Base-by-base conservation (phyloP, 495 filamentous ascomycete genomes). In the Xylaria flabelliformis region DNA sequence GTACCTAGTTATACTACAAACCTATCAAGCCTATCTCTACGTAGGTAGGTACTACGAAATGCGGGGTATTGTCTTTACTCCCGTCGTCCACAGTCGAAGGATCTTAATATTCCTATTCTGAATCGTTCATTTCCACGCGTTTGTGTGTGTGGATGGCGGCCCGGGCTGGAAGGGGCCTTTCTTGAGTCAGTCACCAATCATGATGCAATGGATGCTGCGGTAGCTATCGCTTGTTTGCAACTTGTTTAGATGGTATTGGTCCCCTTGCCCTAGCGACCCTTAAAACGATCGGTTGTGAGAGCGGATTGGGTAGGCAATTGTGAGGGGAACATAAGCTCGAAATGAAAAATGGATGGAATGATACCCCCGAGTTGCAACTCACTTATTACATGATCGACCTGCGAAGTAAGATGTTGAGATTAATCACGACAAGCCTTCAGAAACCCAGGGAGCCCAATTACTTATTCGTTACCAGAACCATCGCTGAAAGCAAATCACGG, bases 181-280 rank as follows among this genome's bases (percentile, higher is more conserved):
- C 41, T 53, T 66, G 26, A 29, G 26, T 29, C 64, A 51, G 46
- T 67, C 64, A 67, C 9, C 29, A 51, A 29, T 10, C 46, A 9
- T 21, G 63, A 34, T 48, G n/a, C 50, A 41, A 55, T 48, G 63
- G 64, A 21, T 69, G 67, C 39, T 56, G 41, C 67, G n/a, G 41
- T 44, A 42, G 50, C 29, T 70, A 21, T 39, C 19, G 50, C 65
- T 44, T 56, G 13, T 42, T 39, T 67, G 67, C 67, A 51, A 70
- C 67, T 70, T 70, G 67, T 70, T n/a, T 62, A 32, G 4, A 70
- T 51, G 17, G 67, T 21, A 70, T 70, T 70, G 67, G 67, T 39
- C 36, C 44, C 53, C 67, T 41, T 26, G 10, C 29, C 29, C 26
- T 17, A 26, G 42, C 29, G 12, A 44, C 65, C 65, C 48, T 56